phyloP scores from a whole-genome alignment of 805 yeast genomes.

The Maudiozyma saulgeensis region DNA sequence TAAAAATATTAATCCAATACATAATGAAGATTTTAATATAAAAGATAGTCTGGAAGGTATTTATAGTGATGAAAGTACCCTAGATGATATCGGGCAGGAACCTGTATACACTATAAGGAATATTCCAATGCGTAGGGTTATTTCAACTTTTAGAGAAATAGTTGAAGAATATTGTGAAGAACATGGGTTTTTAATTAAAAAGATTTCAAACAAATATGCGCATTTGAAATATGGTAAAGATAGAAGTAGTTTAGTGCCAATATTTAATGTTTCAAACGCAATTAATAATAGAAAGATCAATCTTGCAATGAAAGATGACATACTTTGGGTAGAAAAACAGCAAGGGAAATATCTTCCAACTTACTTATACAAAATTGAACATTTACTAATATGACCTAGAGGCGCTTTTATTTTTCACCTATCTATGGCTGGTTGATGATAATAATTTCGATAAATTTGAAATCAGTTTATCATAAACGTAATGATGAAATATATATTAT shows the following conservation, averaged over 20 bases:
- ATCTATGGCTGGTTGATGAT: too few relatives aligned
- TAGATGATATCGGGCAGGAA: neutral
- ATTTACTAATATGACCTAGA: neutral
- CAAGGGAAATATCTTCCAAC: slow-evolving; percentile 14
- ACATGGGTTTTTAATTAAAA: slow-evolving; percentile 32
- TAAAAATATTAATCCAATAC: slow-evolving; percentile 7
- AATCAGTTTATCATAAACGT: too few relatives aligned
- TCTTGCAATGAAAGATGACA: slow-evolving; percentile 52
- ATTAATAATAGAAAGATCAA: neutral
- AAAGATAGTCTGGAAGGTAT: slow-evolving; percentile 2
- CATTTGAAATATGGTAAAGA: slow-evolving; percentile 24
- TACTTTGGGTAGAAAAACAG: slow-evolving; percentile 40
- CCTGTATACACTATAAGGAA: slow-evolving; percentile 14
- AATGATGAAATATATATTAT: neutral
- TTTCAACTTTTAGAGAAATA: slow-evolving; percentile 49
- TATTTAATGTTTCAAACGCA: slow-evolving; percentile 11
- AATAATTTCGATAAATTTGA: too few relatives aligned
- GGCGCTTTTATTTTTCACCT: too few relatives aligned
- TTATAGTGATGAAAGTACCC: neutral
- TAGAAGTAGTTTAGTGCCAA: slow-evolving; percentile 14
- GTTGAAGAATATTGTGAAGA: slow-evolving; percentile 50
- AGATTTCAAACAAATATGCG: slow-evolving; percentile 9
- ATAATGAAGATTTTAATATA: slow-evolving; percentile 16
- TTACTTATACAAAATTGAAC: neutral
- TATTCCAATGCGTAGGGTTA: slow-evolving; percentile 35